Evolutionary conservation across 345 rosid species (phyloP).

Genomic region (Gossypium longicalyx): DNA sequence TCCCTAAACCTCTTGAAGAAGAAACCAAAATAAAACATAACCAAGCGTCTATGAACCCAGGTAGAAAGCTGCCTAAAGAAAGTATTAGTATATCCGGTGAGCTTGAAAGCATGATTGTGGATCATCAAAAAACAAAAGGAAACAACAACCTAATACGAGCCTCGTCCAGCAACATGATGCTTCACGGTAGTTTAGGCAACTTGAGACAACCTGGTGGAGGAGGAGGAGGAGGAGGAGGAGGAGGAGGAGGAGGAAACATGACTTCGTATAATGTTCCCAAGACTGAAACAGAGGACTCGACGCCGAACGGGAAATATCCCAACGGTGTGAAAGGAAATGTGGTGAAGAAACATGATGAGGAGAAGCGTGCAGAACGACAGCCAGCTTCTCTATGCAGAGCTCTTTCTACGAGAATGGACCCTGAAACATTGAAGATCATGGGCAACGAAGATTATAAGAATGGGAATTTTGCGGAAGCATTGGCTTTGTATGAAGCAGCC

Average conservation of each 20-base stretch:
- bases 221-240: constrained; percentile 32
- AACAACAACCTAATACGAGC: constrained; percentile 59
- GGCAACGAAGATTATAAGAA: constrained; percentile 97
- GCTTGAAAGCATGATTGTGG: constrained; percentile 73
- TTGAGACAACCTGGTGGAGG: constrained; percentile 44
- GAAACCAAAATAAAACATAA: constrained; percentile 7
- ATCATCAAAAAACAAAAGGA: constrained; percentile 61
- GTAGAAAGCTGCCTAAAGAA: constrained; percentile 49
- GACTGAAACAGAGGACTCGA: constrained; percentile 17
- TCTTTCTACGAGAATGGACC: constrained; percentile 89
- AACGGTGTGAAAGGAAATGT: constrained; percentile 50
- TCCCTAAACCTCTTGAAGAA: constrained; percentile 18
- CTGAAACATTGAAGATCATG: constrained; percentile 85
- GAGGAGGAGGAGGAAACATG: constrained; percentile 24
- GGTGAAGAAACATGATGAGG: constrained; percentile 34
- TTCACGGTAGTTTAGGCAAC: constrained; percentile 71
- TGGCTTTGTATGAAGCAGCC: constrained; percentile 92
- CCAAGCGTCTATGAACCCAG: constrained; percentile 33
- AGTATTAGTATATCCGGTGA: constrained; percentile 59
- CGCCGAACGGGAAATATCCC: constrained; percentile 30
- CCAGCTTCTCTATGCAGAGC: constrained; percentile 70
- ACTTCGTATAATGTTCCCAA: constrained; percentile 21
- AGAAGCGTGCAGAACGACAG: constrained; percentile 20
- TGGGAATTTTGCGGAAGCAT: constrained; percentile 79
- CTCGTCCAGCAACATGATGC: constrained; percentile 83